phyloP scores from a whole-genome alignment of 805 yeast species.

The Saturnispora gosingensis region DNA sequence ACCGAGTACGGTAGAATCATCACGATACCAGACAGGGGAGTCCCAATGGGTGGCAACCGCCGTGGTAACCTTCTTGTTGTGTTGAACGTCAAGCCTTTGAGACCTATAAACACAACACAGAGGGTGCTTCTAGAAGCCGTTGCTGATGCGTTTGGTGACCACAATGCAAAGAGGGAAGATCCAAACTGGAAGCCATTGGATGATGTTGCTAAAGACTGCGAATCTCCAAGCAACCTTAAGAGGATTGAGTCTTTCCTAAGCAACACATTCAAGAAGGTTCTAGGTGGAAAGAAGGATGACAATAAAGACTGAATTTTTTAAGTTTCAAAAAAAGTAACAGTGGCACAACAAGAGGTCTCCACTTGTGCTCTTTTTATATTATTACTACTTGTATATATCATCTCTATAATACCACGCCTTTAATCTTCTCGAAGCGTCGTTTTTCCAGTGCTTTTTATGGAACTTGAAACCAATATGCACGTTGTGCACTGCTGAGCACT shows the following conservation, averaged over 20 bases:
- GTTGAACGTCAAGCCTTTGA: constrained; percentile 59
- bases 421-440: background rate
- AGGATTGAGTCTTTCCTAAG: constrained; percentile 51
- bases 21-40: constrained; percentile 79
- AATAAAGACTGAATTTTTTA: background rate
- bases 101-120: constrained; percentile 77
- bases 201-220: constrained; percentile 17
- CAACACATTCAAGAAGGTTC: constrained; percentile 43
- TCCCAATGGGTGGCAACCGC: constrained; percentile 48
- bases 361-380: background rate
- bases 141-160: constrained; percentile 84
- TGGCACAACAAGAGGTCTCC: background rate
- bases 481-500: background rate
- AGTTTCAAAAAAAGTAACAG: background rate
- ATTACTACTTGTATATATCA: background rate
- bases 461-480: background rate
- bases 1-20: constrained; percentile 69
- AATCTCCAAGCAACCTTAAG: constrained; percentile 41
- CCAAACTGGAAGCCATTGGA: constrained; percentile 35
- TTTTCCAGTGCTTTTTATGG: background rate
- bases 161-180: constrained; percentile 62
- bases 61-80: constrained; percentile 79
- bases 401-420: background rate
- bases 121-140: constrained; percentile 85
- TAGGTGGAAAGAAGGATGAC: constrained; percentile 18